Evolutionary conservation across 495 filamentous ascomycete genomes (phyloP).

Genomic region (Aspergillus wentii): DNA sequence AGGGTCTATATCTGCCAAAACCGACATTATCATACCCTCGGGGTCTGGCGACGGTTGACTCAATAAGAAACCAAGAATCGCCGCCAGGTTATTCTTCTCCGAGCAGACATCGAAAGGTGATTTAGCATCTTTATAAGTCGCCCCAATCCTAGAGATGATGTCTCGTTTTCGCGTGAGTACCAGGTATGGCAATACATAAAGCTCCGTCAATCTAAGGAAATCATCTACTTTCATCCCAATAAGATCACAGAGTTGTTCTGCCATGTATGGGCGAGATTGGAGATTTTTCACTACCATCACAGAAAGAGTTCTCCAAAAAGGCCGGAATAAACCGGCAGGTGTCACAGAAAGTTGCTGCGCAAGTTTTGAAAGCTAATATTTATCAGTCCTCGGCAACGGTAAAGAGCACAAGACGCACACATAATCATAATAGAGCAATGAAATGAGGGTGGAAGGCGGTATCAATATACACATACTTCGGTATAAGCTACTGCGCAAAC

Average conservation of each 20-base stretch:
- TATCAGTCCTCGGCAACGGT: no score
- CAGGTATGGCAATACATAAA: constrained; percentile 76
- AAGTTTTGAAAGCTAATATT: constrained; percentile 52
- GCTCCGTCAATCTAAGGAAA: constrained; percentile 73
- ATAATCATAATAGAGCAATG: constrained; percentile 2
- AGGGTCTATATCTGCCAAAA: constrained; percentile 59
- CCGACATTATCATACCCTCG: constrained; percentile 61
- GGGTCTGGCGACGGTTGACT: constrained; percentile 63
- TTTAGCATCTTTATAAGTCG: constrained; percentile 60
- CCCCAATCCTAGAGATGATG: constrained; percentile 73
- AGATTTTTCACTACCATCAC: constrained; percentile 77
- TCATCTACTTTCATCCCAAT: constrained; percentile 65
- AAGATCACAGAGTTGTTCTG: constrained; percentile 73
- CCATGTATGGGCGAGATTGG: constrained; percentile 71
- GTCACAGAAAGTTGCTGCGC: constrained; percentile 57
- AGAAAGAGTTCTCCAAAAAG: constrained; percentile 82
- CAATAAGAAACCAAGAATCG: constrained; percentile 75
- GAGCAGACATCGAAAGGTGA: constrained; percentile 53
- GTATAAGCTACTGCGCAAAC: constrained; percentile 75
- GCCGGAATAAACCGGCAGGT: constrained; percentile 64
- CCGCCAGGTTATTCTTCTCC: constrained; percentile 65
- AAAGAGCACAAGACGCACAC: neutral
- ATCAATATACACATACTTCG: constrained; percentile 49
- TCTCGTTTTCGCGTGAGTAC: constrained; percentile 73
- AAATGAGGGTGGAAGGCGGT: constrained; percentile 1